phyloP scores from a whole-genome alignment of 345 rosid genomes.

The Geranium brycei region DNA sequence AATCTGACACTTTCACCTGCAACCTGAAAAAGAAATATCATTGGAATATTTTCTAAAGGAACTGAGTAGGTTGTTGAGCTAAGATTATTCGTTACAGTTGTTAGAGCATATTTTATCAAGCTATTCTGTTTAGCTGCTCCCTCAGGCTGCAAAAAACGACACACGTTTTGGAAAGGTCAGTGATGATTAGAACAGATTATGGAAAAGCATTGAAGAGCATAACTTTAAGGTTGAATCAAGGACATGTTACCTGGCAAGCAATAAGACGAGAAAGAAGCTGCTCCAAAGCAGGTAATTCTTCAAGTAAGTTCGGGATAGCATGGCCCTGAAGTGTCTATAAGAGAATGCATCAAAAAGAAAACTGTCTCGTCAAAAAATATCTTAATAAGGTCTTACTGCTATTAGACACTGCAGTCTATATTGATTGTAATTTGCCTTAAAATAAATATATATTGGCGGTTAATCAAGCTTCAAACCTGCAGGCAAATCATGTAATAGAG shows the following conservation, averaged over 20 bases:
- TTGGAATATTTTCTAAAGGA: background rate
- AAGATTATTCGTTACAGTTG: background rate
- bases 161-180: too few species aligned
- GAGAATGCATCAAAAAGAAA: background rate
- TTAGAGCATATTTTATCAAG: background rate
- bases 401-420: too few species aligned
- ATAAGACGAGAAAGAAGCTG: background rate
- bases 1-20: background rate
- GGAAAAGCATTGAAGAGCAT: background rate
- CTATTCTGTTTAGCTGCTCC: background rate
- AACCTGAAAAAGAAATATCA: background rate
- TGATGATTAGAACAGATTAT: too few species aligned
- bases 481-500: background rate
- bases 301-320: background rate
- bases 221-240: background rate
- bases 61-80: background rate
- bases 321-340: background rate
- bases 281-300: background rate
- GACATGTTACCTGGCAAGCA: background rate
- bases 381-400: background rate
- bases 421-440: too few species aligned
- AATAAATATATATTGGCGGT: too few species aligned
- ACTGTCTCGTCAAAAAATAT: background rate
- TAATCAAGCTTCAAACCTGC: background rate
- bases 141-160: background rate